Conservation (phyloP, 176 grass and related monocot genomes). For the Pontederia paniculata region DNA sequence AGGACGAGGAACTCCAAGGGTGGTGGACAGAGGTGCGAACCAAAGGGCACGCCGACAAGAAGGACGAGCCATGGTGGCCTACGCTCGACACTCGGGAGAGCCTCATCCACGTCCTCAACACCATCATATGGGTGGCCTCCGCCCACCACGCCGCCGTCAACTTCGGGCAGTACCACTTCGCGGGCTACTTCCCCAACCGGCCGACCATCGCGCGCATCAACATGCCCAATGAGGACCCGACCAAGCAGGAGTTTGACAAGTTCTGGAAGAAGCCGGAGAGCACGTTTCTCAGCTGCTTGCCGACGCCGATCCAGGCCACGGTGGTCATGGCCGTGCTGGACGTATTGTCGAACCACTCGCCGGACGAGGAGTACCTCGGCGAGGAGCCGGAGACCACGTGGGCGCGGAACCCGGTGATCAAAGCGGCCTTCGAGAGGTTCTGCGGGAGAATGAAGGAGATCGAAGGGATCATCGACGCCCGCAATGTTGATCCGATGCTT, state of each 20-base stretch:
- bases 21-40: conserved; percentile 86
- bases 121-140: conserved; percentile 78
- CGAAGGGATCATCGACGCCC: conserved; percentile 51
- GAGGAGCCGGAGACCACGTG: conserved; percentile 42
- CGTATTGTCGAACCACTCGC: conserved; percentile 66
- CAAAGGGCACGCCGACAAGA: conserved; percentile 80
- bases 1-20: conserved; percentile 46
- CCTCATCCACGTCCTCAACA: conserved; percentile 40
- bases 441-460: conserved; percentile 60
- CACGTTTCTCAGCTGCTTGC: conserved; percentile 41
- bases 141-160: conserved; percentile 78
- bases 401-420: conserved; percentile 41
- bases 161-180: conserved; percentile 84
- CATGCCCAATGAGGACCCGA: conserved; percentile 61
- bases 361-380: conserved; percentile 85
- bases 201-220: conserved; percentile 43
- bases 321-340: conserved; percentile 62
- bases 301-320: conserved; percentile 61
- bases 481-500: conserved; percentile 36
- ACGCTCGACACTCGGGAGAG: conserved; percentile 24
- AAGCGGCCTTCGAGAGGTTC: conserved; percentile 71
- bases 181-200: conserved; percentile 84
- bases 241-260: conserved; percentile 13
- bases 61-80: conserved; percentile 91
- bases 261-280: conserved; percentile 44